Base-by-base conservation (phyloP, 139 green algal genomes). In the Chlamydomonas eustigma region DNA sequence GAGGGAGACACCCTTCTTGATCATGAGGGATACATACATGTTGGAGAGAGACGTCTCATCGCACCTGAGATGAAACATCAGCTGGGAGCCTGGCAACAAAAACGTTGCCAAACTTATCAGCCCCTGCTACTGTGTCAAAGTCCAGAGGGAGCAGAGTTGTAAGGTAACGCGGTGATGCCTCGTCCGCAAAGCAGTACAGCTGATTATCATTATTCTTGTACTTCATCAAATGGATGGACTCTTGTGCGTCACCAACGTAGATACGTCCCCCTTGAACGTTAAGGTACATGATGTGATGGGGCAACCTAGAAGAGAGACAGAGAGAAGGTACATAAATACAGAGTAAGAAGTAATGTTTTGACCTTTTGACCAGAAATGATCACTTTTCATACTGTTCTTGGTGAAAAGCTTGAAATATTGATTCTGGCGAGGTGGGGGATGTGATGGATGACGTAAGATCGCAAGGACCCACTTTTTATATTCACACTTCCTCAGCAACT, bases 91-190 rank as follows among this genome's bases (percentile, higher is more conserved):
- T 87, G 34, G 84, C 70, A 28, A 99, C 83, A 67, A 87, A 92
- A 32, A 98, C 33, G 84, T 98, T 99, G 64, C 96, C 95, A 82
- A 99, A 99, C 84, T 97, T 97, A 85, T 99, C 96, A 2, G 77
- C 94, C 28, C 83, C 89, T 3, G 86, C 90, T 31, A 98, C 76
- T 2, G 94, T 99, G 89, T 99, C 94, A 79, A 97, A 98, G 86
- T 99, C 96, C 18, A 99, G 84, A 30, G 84, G 88, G 58, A 95
- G 80, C 25, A 88, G 66, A 3, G 85, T 67, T 0, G 92, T 95
- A 35, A 97, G 51, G 90, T 97, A 95, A 30, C 96, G 86, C 1
- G 92, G 90, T 82, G 65, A 50, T 2, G 82, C 75, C 81, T 98
- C 95, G 83, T 99, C 95, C 0, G 96, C 96, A 83, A 97, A 97